Base-by-base conservation (phyloP, 441 rosid genomes). In the Corymbia citriodora region DNA sequence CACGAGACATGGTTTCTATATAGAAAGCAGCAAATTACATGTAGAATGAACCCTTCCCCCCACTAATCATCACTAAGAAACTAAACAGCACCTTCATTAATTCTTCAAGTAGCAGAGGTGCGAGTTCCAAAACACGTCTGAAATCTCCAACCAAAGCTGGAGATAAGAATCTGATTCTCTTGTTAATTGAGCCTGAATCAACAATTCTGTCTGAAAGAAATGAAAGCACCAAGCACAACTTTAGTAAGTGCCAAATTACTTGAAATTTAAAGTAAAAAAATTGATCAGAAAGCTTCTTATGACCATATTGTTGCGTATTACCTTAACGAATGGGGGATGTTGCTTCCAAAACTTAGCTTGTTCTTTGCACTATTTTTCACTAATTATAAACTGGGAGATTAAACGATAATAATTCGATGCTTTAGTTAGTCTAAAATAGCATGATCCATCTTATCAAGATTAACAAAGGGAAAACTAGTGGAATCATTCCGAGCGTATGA, bases 261-360 rank as follows among this genome's bases (percentile, higher is more conserved):
- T 65, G 50, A 89, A 33, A 92, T 33, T 33, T 33, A 33, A 33
- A 33, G 33, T 87, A 23, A 53, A 70, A 89, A 12, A 88, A 53
- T 17, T 87, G 65, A 4, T 85, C 27, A 92, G 88, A 89, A 57
- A 82, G 79, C 48, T 65, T 63, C 72, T 88, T 83, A 63, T 48
- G 72, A 83, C 88, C 63, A 91, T 65, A 68, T 70, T 81, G 61
- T 88, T 61, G 33, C 85, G 91, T 6, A 53, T 79, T 92, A 98
- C 99, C 98, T 98, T 98, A 90, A 97, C 99, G 88, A 98, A 68
- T 27, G 99, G 97, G 33, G 99, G 99, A 93, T 98, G 98, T 94
- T 97, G 99, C 95, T 97, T 98, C 33, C 33, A 33, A 33, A 33
- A 33, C 33, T 33, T 33, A 33, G 33, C 33, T 33, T 33, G 33